These are phyloP conservation scores for Plenodomus lindquistii DNA, from an alignment of 2,329 filamentous ascomycete genomes.

Conservation along the genomic window DNA sequence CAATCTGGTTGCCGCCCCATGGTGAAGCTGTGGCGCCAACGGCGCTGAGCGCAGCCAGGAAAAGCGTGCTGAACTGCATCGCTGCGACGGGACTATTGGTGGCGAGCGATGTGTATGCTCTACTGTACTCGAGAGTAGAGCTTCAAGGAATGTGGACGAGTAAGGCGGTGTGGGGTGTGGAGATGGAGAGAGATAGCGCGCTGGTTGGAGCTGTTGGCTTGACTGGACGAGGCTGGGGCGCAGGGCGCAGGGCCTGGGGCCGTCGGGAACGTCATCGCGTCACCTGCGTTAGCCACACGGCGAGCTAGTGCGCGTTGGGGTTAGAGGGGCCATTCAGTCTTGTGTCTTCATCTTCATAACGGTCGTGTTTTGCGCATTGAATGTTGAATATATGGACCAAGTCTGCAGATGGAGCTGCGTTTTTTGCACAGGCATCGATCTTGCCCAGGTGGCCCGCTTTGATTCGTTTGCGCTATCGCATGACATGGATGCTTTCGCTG, in stretches of 20 bases:
- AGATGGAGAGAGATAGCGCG: neutral
- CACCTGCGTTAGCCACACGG: neutral
- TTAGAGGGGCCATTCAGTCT: neutral
- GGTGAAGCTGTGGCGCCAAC: conserved; percentile 46
- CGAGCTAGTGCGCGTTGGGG: neutral
- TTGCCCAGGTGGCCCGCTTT: no score
- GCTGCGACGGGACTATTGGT: neutral
- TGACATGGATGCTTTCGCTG: no score
- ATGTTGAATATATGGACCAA: no score
- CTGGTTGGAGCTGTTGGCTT: neutral
- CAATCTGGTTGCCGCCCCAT: conserved; percentile 51
- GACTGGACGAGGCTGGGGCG: neutral
- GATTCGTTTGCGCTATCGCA: no score
- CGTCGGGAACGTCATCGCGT: neutral
- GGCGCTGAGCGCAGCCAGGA: conserved; percentile 51
- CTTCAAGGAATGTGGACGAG: neutral
- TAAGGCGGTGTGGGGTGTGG: neutral
- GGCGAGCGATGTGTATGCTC: no score
- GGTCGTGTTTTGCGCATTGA: no score
- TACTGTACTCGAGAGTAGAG: neutral
- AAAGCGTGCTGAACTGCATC: conserved; percentile 42
- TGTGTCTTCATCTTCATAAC: no score
- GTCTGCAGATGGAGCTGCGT: no score
- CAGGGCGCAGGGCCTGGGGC: no score
- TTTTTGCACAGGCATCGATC: no score